Percentiles rank a stretch among this genome's conserved stretches.
phyloP scores from a whole-genome alignment of 148 eudicot genomes.

The Nepenthes mirabilis region DNA sequence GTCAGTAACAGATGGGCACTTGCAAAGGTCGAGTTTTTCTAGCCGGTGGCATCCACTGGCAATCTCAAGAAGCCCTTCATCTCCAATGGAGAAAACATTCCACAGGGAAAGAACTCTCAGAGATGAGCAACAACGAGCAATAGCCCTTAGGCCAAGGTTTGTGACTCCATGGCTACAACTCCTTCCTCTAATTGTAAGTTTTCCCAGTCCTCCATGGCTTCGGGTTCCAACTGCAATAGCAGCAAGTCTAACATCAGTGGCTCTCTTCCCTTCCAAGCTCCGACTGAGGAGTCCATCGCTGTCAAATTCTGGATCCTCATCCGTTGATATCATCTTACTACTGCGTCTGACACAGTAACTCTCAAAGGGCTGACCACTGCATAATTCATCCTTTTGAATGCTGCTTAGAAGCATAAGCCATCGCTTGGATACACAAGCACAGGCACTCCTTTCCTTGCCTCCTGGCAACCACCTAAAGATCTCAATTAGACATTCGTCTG shows the following conservation, averaged over 20 bases:
- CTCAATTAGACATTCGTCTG: constrained; percentile 86
- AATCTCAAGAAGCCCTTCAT: constrained; percentile 71
- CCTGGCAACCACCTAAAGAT: constrained; percentile 54
- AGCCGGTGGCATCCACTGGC: constrained; percentile 51
- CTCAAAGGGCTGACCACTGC: constrained; percentile 1
- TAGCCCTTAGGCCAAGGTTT: constrained; percentile 54
- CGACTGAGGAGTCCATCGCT: constrained; percentile 59
- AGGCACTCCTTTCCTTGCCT: constrained; percentile 58
- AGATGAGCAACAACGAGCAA: constrained; percentile 70
- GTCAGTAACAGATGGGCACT: constrained; percentile 55
- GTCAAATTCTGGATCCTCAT: constrained; percentile 24
- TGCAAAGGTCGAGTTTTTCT: constrained; percentile 64
- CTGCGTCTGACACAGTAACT: not conserved
- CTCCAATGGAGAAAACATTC: constrained; percentile 53
- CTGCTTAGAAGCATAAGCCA: constrained; percentile 70
- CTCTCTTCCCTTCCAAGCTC: constrained; percentile 73
- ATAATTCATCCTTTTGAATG: constrained; percentile 38
- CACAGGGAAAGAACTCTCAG: constrained; percentile 55
- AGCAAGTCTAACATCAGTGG: constrained; percentile 87
- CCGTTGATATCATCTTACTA: constrained; percentile 4
- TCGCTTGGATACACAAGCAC: constrained; percentile 62
- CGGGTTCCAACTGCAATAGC: constrained; percentile 70
- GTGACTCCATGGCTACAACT: constrained; percentile 40
- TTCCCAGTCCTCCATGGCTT: constrained; percentile 67
- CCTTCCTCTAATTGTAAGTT: constrained; percentile 59